Percentiles rank a stretch among this genome's conserved stretches.
phyloP scores from a whole-genome alignment of 768 basidiomycete species.

The Macrolepiota albuminosa region DNA sequence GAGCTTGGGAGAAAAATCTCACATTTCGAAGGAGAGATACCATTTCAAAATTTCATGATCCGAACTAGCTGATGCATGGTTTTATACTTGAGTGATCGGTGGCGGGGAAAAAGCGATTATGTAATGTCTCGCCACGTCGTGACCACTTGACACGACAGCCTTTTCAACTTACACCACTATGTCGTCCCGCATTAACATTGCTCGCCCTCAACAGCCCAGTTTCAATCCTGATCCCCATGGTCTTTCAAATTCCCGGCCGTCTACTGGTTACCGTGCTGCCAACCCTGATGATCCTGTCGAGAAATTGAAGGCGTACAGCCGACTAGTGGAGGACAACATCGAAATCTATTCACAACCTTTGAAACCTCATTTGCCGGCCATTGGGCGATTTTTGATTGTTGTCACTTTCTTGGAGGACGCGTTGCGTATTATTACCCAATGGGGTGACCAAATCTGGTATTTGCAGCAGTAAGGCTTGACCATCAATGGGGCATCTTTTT shows the following conservation, averaged over 20 bases:
- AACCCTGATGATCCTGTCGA: constrained; percentile 81
- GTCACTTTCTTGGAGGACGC: constrained; percentile 99
- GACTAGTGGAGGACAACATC: constrained; percentile 84
- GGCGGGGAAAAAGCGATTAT: constrained; percentile 20
- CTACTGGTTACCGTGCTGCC: constrained; percentile 72
- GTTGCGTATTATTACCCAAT: constrained; percentile 88
- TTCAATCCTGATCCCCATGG: constrained; percentile 77
- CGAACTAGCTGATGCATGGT: neutral
- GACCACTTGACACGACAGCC: constrained; percentile 39
- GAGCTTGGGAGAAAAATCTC: no score
- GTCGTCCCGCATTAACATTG: constrained; percentile 81
- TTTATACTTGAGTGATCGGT: neutral
- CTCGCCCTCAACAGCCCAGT: constrained; percentile 57
- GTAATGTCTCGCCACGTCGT: constrained; percentile 45
- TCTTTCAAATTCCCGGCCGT: constrained; percentile 65
- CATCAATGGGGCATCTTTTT: neutral
- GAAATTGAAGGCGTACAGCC: constrained; percentile 65
- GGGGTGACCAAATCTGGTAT: constrained; percentile 98
- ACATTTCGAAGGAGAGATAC: no score
- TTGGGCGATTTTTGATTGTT: constrained; percentile 95
- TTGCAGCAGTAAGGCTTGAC: constrained; percentile 71
- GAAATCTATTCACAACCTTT: constrained; percentile 93
- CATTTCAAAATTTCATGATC: no score
- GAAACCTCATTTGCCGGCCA: constrained; percentile 88
- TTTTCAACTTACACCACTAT: constrained; percentile 40